Evolutionary conservation across 345 rosid species (phyloP).

Genomic region (Aquilaria sinensis): DNA sequence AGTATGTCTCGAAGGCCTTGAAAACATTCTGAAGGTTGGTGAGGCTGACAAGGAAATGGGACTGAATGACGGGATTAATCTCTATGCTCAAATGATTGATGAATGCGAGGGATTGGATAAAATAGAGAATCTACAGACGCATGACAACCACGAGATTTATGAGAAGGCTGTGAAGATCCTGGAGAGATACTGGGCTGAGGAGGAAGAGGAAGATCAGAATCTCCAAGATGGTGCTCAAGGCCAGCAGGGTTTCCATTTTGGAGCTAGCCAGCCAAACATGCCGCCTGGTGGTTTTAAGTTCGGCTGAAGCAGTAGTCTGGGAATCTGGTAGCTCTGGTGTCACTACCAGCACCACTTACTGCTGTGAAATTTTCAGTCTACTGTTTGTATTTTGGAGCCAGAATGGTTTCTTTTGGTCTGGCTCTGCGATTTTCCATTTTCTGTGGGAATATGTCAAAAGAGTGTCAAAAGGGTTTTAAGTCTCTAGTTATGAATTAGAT

Average conservation of each 20-base stretch:
- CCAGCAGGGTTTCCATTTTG: slow-evolving; percentile 42
- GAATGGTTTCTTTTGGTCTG: too few relatives aligned
- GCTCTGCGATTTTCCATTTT: too few relatives aligned
- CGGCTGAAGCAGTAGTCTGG: slow-evolving; percentile 26
- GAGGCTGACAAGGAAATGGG: slow-evolving; percentile 77
- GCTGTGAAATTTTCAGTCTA: too few relatives aligned
- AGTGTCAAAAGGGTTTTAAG: too few relatives aligned
- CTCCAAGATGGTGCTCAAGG: slow-evolving; percentile 32
- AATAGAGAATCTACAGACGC: slow-evolving; percentile 70
- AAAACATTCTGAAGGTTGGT: slow-evolving; percentile 76
- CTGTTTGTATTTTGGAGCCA: too few relatives aligned
- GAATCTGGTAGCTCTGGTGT: background rate
- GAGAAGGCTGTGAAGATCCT: slow-evolving; percentile 77
- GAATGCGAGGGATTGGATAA: slow-evolving; percentile 75
- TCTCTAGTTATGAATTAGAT: too few relatives aligned
- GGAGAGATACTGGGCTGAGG: slow-evolving; percentile 85
- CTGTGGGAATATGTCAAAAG: too few relatives aligned
- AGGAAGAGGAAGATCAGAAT: slow-evolving; percentile 47
- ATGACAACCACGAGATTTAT: slow-evolving; percentile 79
- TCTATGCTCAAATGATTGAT: slow-evolving; percentile 60
- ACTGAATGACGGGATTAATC: slow-evolving; percentile 43
- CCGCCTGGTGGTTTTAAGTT: slow-evolving; percentile 78
- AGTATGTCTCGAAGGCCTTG: slow-evolving; percentile 82
- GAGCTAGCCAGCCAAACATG: slow-evolving; percentile 37
- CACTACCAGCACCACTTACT: too few relatives aligned